These are phyloP conservation scores for Ajuga chamaepitys DNA, from an alignment of 257 asterid genomes.

Conservation along the genomic window DNA sequence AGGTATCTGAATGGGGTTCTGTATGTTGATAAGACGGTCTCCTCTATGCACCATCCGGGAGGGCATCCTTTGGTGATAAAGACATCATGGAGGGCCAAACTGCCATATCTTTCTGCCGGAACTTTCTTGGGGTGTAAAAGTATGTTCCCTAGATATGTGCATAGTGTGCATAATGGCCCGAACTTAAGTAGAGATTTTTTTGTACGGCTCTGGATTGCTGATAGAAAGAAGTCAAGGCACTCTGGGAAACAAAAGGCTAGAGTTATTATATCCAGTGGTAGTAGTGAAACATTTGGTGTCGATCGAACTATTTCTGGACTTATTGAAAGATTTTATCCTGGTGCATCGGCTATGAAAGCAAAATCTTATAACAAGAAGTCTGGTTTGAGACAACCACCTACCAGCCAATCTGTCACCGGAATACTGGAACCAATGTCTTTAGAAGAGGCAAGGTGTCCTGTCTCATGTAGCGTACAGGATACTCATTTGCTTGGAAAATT, in stretches of 20 bases:
- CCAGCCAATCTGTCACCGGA: conserved; percentile 81
- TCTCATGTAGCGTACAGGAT: not conserved
- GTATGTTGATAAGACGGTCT: conserved; percentile 19
- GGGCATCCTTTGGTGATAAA: conserved; percentile 29
- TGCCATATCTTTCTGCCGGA: conserved; percentile 21
- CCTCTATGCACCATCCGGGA: conserved; percentile 19
- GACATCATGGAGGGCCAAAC: conserved; percentile 25
- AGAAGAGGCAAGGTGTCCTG: conserved; percentile 62
- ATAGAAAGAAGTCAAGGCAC: conserved; percentile 35
- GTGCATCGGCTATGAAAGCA: conserved; percentile 27
- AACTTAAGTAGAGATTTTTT: conserved; percentile 69
- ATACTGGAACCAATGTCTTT: conserved; percentile 55
- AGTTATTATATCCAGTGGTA: conserved; percentile 15
- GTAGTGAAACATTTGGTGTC: conserved; percentile 18
- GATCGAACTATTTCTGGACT: conserved; percentile 18
- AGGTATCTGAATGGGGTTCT: conserved; percentile 27
- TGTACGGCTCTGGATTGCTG: conserved; percentile 68
- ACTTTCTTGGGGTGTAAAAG: conserved; percentile 20
- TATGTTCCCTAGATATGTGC: conserved; percentile 30
- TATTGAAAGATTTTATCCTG: conserved; percentile 41
- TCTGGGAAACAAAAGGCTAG: conserved; percentile 27
- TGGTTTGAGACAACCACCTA: conserved; percentile 57
- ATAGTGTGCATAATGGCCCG: conserved; percentile 29
- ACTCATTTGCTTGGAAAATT: not conserved
- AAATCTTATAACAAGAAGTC: conserved; percentile 36